Evolutionary conservation across 768 basidiomycete genomes (phyloP), one percentile per base, ranked within the genome.

Genomic region (Naganishia vishniacii): DNA sequence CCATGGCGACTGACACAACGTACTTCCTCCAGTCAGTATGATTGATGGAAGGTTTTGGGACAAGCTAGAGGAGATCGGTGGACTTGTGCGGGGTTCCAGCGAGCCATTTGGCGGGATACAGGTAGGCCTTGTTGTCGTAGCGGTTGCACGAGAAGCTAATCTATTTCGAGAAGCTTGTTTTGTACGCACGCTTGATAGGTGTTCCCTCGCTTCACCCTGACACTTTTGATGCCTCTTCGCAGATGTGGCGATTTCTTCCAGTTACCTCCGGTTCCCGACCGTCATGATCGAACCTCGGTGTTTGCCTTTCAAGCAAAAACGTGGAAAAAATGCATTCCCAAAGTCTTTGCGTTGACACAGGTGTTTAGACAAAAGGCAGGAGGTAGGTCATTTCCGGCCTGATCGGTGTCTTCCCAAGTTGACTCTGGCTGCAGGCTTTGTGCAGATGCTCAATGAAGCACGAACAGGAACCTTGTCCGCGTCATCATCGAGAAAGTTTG

Each of bases 31-130:
- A 64, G 63, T 64, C 28, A 60, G 58, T 47, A 65, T 65, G 64
- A 60, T 65, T 47, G 64, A 65, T 44, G 64, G 64, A 4, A 47
- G 56, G n/a, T 49, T 65, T 42, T 65, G 56, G 58, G 64, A 65
- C 40, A 65, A 65, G 45, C 40, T 65, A 28, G 56, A 59, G 31
- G 32, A 59, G 16, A 23, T 65, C 26, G 64, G 26, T 16, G 49
- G 41, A 34, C 18, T 48, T 16, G 32, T 59, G 15, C 18, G 63
- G 26, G 23, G 32, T 26, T 29, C 20, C 20, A 16, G 26, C 5
- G 23, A 29, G 18, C 63, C 63, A n/a, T 64, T 64, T 32, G 63
- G 63, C 12, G 63, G 63, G 9, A 64, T 64, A n/a, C 63, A 59
- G 51, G 56, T 59, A 59, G 15, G 20, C 37, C 9, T 16, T 2